phyloP scores from a whole-genome alignment of 169 alveolate genomes.

The Plasmodium cynomolgi region DNA sequence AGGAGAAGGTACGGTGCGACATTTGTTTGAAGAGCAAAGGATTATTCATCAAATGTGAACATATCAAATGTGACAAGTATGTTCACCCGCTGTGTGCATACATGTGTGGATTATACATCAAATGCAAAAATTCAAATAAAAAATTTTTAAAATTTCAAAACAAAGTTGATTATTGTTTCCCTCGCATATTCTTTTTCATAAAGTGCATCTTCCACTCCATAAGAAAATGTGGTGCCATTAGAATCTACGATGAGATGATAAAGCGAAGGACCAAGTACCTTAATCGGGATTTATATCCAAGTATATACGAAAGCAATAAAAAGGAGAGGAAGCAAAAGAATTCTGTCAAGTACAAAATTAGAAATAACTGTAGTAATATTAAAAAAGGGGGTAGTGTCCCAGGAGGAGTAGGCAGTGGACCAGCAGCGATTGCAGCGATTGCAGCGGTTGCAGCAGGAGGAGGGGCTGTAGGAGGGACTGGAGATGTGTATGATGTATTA shows the following conservation, averaged over 20 bases:
- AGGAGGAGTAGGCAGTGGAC: neutral
- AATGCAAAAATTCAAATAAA: conserved; percentile 54
- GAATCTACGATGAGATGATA: conserved; percentile 41
- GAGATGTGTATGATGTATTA: conserved; percentile 40
- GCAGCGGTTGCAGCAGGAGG: neutral
- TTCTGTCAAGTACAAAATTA: conserved; percentile 30
- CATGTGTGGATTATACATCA: conserved; percentile 72
- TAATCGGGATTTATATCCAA: conserved; percentile 69
- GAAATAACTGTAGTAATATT: conserved; percentile 7
- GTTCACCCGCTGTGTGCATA: conserved; percentile 64
- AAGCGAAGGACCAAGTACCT: conserved; percentile 63
- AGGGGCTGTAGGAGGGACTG: neutral
- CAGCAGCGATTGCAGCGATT: neutral
- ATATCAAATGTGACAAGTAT: conserved; percentile 25
- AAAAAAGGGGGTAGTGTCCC: conserved; percentile 14
- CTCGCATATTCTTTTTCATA: conserved; percentile 47
- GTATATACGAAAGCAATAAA: conserved; percentile 63
- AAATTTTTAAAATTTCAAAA: conserved; percentile 56
- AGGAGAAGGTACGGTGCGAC: conserved; percentile 22
- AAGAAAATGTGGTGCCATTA: conserved; percentile 40
- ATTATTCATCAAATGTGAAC: conserved; percentile 37
- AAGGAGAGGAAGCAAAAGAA: conserved; percentile 67
- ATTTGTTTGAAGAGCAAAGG: conserved; percentile 61
- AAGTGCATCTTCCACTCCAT: conserved; percentile 61
- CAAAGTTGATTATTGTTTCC: conserved; percentile 61